A percentile compares a stretch with the other conserved stretches of the same genome.
These are phyloP conservation scores for Fusarium xylarioides DNA, from an alignment of 2,329 filamentous ascomycete genomes.

Conservation along the genomic window DNA sequence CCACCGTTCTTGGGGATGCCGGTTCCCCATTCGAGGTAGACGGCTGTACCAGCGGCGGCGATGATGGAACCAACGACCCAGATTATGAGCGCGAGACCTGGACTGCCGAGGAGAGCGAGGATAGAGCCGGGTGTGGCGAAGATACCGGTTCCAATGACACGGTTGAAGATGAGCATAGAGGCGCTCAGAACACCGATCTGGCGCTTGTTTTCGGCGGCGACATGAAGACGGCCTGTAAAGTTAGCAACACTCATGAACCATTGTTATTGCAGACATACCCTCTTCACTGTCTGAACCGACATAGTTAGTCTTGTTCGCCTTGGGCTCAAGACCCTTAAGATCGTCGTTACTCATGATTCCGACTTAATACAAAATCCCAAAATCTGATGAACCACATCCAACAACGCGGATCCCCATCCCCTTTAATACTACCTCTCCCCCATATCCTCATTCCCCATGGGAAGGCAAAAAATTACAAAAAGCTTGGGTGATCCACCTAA, in stretches of 20 bases:
- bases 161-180: constrained; percentile 69
- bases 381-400: background rate
- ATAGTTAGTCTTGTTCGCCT: constrained; percentile 24
- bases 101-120: constrained; percentile 64
- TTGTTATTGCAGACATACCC: constrained; percentile 14
- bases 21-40: constrained; percentile 73
- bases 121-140: constrained; percentile 71
- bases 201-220: constrained; percentile 58
- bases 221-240: constrained; percentile 45
- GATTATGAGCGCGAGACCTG: constrained; percentile 70
- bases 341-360: constrained; percentile 36
- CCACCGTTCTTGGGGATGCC: constrained; percentile 71
- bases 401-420: background rate
- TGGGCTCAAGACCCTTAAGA: constrained; percentile 25
- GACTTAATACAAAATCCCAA: background rate
- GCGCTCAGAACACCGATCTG: constrained; percentile 66
- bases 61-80: constrained; percentile 72
- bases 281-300: constrained; percentile 36
- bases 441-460: background rate
- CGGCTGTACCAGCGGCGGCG: constrained; percentile 68
- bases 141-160: constrained; percentile 73
- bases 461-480: constrained; percentile 23
- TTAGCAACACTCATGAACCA: background rate
- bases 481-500: constrained; percentile 21
- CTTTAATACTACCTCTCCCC: constrained; percentile 26